phyloP scores from a whole-genome alignment of 371 early-diverging fungal species.

The Zychaea mexicana region DNA sequence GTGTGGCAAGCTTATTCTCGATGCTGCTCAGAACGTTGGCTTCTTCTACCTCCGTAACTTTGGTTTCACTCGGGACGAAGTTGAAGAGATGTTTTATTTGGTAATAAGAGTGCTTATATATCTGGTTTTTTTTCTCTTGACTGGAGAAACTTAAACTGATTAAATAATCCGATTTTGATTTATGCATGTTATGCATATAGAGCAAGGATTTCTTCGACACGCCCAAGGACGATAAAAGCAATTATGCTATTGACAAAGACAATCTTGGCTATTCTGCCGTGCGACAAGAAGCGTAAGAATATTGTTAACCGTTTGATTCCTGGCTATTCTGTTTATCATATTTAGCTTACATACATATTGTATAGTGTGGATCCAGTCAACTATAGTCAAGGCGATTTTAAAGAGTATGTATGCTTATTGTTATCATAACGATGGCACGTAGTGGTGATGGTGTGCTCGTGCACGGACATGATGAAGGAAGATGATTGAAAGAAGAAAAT shows the following conservation, averaged over 20 bases:
- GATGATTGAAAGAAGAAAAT: too few relatives aligned
- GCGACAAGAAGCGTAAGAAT: conserved; percentile 28
- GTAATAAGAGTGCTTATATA: too few relatives aligned
- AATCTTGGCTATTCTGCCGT: conserved; percentile 32
- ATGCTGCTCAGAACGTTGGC: conserved; percentile 43
- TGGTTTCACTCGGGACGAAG: conserved; percentile 34
- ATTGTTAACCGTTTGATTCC: not conserved
- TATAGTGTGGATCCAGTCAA: conserved; percentile 40
- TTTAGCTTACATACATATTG: not conserved
- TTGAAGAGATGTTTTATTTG: conserved; percentile 40
- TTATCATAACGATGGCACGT: not conserved
- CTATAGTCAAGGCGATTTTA: conserved; percentile 45
- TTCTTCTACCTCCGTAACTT: conserved; percentile 56
- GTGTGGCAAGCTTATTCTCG: conserved; percentile 40
- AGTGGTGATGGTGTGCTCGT: too few relatives aligned
- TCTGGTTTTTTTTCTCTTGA: too few relatives aligned
- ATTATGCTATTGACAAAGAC: conserved; percentile 16
- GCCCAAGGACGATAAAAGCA: conserved; percentile 25
- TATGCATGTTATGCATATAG: conserved; percentile 25
- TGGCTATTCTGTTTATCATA: not conserved
- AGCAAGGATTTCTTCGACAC: conserved; percentile 37
- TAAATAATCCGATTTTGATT: too few relatives aligned
- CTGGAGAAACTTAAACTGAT: too few relatives aligned
- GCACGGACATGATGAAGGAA: not conserved
- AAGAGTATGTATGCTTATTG: conserved; percentile 53